Evolutionary conservation across 257 asterid species (phyloP).

Genomic region (Solanum appendiculatum): DNA sequence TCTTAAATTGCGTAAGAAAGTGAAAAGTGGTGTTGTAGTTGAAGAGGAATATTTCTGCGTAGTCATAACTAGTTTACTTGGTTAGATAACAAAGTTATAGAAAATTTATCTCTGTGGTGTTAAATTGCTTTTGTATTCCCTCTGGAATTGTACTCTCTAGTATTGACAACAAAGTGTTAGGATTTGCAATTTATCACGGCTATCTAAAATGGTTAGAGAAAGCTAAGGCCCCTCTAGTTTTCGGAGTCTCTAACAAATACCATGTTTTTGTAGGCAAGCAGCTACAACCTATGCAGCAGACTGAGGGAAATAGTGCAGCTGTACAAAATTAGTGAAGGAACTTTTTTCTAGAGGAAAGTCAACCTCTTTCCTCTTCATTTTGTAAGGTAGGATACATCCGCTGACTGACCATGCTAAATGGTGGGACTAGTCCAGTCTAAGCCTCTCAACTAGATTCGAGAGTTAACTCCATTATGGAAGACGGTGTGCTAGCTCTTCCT

Average conservation of each 20-base stretch:
- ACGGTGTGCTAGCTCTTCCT: neutral
- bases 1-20: neutral
- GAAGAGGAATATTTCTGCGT: neutral
- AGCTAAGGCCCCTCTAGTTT: neutral
- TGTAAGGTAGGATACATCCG: neutral
- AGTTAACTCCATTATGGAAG: neutral
- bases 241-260: neutral
- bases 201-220: neutral
- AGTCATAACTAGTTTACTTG: neutral
- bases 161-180: neutral
- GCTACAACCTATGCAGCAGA: neutral
- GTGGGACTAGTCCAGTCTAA: neutral
- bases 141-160: neutral
- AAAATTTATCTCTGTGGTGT: neutral
- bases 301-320: neutral
- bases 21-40: neutral
- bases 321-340: neutral
- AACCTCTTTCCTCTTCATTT: neutral
- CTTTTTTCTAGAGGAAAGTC: neutral
- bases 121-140: neutral
- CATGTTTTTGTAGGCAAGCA: neutral
- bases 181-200: neutral
- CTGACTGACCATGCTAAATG: neutral
- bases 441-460: neutral
- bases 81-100: neutral